A percentile compares a stretch with the other conserved stretches of the same genome.
Evolutionary conservation across 2,329 filamentous ascomycete species (phyloP).

Genomic region (Paecilomyces variotii): DNA sequence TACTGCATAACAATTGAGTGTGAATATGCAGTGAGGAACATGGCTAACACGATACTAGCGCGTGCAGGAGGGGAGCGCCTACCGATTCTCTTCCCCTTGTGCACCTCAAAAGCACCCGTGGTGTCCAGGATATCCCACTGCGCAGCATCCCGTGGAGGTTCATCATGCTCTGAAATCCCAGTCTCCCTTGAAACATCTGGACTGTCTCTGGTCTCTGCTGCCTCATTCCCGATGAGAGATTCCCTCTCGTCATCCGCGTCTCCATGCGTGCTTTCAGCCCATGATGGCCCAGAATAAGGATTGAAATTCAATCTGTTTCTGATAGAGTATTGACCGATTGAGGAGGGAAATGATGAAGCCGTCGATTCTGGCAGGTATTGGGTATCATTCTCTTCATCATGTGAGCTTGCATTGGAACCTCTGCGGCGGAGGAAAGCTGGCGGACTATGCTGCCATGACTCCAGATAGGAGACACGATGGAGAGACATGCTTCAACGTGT

Average conservation of each 20-base stretch:
- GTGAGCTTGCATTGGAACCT: slow-evolving; percentile 15
- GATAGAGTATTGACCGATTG: slow-evolving; percentile 15
- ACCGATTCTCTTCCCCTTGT: slow-evolving; percentile 46
- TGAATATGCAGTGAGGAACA: neutral
- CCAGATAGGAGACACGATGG: slow-evolving; percentile 34
- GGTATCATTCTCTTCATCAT: slow-evolving; percentile 16
- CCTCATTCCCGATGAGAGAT: slow-evolving; percentile 15
- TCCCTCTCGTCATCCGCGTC: slow-evolving; percentile 19
- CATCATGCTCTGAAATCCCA: slow-evolving; percentile 5
- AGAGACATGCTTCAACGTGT: slow-evolving; percentile 31
- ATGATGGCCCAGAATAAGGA: slow-evolving; percentile 31
- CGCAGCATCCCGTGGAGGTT: slow-evolving; percentile 9
- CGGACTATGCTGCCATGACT: slow-evolving; percentile 34
- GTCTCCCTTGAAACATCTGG: slow-evolving; percentile 7
- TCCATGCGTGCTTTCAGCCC: slow-evolving; percentile 23
- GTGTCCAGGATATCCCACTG: slow-evolving; percentile 18
- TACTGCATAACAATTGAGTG: neutral
- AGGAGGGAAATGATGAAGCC: slow-evolving; percentile 28
- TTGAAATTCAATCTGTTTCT: slow-evolving; percentile 34
- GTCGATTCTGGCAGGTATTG: slow-evolving; percentile 24
- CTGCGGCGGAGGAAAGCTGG: slow-evolving; percentile 18
- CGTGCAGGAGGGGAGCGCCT: slow-evolving; percentile 15
- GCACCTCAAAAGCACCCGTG: slow-evolving; percentile 46
- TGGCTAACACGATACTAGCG: neutral
- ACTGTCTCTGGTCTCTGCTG: slow-evolving; percentile 10